These are phyloP conservation scores for Malassezia dermatis DNA, from an alignment of 1,284 basidiomycete species.

Conservation along the genomic window DNA sequence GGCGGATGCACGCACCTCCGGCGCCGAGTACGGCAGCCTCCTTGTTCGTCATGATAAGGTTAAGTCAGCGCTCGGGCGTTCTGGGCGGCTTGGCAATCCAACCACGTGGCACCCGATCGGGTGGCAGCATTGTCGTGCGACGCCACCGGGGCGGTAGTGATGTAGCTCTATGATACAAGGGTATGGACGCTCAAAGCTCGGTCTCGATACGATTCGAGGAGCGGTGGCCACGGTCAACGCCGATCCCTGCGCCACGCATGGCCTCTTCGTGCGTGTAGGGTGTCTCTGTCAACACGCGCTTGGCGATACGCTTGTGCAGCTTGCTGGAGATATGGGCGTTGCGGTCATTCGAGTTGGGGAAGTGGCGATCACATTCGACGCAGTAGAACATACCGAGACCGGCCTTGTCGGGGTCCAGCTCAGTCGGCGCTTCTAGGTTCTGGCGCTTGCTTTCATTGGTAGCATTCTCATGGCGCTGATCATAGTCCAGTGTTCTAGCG, in stretches of 20 bases:
- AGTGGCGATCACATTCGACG: constrained; percentile 45
- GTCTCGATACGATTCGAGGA: constrained; percentile 7
- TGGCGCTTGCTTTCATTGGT: constrained; percentile 29
- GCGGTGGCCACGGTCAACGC: constrained; percentile 41
- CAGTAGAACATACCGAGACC: constrained; percentile 48
- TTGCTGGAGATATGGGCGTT: constrained; percentile 38
- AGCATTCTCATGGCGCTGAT: constrained; percentile 43
- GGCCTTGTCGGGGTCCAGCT: constrained; percentile 43
- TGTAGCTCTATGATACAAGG: not conserved
- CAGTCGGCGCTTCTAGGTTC: constrained; percentile 31
- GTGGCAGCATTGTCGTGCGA: not conserved
- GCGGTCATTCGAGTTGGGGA: constrained; percentile 37
- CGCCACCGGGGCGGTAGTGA: not conserved
- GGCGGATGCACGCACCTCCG: constrained; percentile 20
- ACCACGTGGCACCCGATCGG: not conserved
- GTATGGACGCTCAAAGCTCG: not conserved
- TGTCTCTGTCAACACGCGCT: constrained; percentile 37
- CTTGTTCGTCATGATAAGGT: not conserved
- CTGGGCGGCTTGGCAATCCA: not conserved
- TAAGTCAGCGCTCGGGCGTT: not conserved
- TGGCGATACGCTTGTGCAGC: constrained; percentile 42
- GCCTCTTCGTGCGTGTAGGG: constrained; percentile 45
- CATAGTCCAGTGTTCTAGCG: constrained; percentile 42
- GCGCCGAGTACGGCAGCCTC: constrained; percentile 29
- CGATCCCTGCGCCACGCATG: constrained; percentile 35